Evolutionary conservation across 768 basidiomycete species (phyloP).

Genomic region (Kwoniella shandongensis): DNA sequence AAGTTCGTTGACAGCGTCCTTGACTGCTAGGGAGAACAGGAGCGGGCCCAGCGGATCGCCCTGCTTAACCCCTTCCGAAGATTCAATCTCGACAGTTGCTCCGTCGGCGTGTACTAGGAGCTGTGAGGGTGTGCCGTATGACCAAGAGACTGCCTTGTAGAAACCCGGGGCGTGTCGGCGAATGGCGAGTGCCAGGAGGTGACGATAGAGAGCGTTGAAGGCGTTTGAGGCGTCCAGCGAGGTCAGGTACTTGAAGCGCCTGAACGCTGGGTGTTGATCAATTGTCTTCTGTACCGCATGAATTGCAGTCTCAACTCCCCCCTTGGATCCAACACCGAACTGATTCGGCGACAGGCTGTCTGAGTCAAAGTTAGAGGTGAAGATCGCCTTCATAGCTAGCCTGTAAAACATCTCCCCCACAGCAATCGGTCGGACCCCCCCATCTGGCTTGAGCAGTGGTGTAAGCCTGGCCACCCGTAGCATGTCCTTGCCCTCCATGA

Average conservation of each 20-base stretch:
- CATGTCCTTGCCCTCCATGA: slow-evolving; percentile 14
- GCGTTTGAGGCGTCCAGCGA: slow-evolving; percentile 35
- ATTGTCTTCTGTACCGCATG: slow-evolving; percentile 17
- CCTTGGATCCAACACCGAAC: slow-evolving; percentile 14
- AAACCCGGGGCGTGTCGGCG: slow-evolving; percentile 23
- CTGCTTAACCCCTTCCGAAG: slow-evolving; percentile 34
- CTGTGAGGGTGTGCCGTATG: slow-evolving; percentile 1
- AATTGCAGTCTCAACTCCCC: slow-evolving; percentile 27
- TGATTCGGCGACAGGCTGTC: slow-evolving; percentile 14
- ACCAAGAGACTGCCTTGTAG: slow-evolving; percentile 6
- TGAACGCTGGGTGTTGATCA: slow-evolving; percentile 10
- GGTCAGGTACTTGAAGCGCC: slow-evolving; percentile 13
- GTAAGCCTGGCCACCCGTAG: slow-evolving; percentile 25
- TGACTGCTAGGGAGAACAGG: slow-evolving; percentile 26
- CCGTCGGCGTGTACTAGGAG: slow-evolving; percentile 1
- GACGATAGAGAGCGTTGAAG: slow-evolving; percentile 25
- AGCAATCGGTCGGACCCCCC: slow-evolving; percentile 33
- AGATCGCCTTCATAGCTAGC: slow-evolving; percentile 20
- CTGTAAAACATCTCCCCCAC: slow-evolving; percentile 38
- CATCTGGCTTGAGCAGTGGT: slow-evolving; percentile 25
- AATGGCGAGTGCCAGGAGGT: slow-evolving; percentile 6
- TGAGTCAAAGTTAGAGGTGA: slow-evolving; percentile 9
- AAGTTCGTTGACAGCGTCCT: slow-evolving; percentile 18
- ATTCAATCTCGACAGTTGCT: slow-evolving; percentile 1
- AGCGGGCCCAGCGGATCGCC: slow-evolving; percentile 31